A percentile compares a stretch with the other conserved stretches of the same genome.
Conservation (phyloP, 2,329 filamentous ascomycete species). For the Fusarium sp. region DNA sequence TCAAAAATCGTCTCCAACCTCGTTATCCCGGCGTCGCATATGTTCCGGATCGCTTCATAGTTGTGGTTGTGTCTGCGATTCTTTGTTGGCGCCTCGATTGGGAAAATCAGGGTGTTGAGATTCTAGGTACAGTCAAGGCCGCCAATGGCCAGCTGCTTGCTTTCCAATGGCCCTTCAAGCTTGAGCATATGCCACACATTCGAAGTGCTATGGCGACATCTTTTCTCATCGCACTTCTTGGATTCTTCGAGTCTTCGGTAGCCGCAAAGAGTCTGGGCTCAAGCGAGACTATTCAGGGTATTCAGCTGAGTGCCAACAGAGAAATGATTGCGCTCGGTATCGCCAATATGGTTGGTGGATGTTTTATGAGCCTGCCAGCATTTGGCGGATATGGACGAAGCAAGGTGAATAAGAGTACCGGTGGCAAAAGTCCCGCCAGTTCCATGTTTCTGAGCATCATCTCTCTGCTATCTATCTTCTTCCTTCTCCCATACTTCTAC, state of each 20-base stretch:
- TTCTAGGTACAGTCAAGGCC: constrained; percentile 85
- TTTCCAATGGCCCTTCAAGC: constrained; percentile 87
- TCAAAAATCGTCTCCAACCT: constrained; percentile 85
- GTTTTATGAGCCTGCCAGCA: constrained; percentile 91
- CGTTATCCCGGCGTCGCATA: constrained; percentile 86
- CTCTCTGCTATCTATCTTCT: constrained; percentile 82
- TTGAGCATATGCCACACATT: constrained; percentile 82
- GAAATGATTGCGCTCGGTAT: constrained; percentile 92
- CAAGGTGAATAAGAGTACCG: constrained; percentile 94
- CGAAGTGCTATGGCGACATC: constrained; percentile 89
- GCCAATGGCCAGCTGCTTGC: constrained; percentile 78
- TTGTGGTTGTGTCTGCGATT: constrained; percentile 87
- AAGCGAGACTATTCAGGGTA: constrained; percentile 77
- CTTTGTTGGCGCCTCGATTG: constrained; percentile 82
- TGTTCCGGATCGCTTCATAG: constrained; percentile 89
- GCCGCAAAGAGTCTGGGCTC: constrained; percentile 90
- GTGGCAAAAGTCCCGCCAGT: constrained; percentile 93
- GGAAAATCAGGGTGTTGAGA: constrained; percentile 82
- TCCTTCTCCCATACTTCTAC: constrained; percentile 91
- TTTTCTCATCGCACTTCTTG: constrained; percentile 92
- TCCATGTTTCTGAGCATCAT: constrained; percentile 88
- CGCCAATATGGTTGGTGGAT: constrained; percentile 90
- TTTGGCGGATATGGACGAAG: constrained; percentile 97
- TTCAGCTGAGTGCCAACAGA: constrained; percentile 88
- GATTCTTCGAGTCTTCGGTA: constrained; percentile 98